Evolutionary conservation across 306 rosid genomes (phyloP), one percentile per base, ranked within the genome.

Genomic region (Spatholobus suberectus): DNA sequence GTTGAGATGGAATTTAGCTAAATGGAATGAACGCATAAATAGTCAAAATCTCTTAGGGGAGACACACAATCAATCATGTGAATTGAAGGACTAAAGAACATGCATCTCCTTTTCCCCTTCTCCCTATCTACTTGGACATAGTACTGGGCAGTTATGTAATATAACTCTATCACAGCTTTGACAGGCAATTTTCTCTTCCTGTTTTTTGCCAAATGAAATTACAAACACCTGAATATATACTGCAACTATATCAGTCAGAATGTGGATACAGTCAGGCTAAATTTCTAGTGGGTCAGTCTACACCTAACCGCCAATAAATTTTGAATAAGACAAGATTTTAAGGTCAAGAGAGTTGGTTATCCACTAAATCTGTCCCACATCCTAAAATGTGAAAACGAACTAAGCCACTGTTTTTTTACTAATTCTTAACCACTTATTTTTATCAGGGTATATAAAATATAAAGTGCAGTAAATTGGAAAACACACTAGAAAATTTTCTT

Each of bases 301-400:
- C 81, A 88, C 92, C 89, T 70, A 79, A 87, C 78, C 57, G 75
- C 87, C 78, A 87, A 79, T 75, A 82, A 90, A 85, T 82, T 63
- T 51, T 79, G 90, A 85, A 66, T 57, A 67, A 82, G 98, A 92
- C 90, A 92, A 84, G 89, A 81, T 91, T 93, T 92, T 84, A 87
- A 89, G 91, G 98, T 96, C 98, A 91, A 88, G 87, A 90, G 83
- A 89, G 97, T 93, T 92, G 97, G 94, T 91, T 83, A 89, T 86
- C 96, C 90, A 85, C 95, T 89, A 75, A 78, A 68, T 83, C 83
- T 88, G 93, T 82, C 91, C 89, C 94, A 85, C 94, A 87, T 75
- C 82, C 82, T 73, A 81, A 63, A 82, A 82, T 44, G n/a, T 87
- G 92, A 91, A 77, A 83, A 65, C 62, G 87, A 88, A 63, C 76